Conservation (phyloP, 2,329 filamentous ascomycete genomes). For the Hymenoscyphus occultus region DNA sequence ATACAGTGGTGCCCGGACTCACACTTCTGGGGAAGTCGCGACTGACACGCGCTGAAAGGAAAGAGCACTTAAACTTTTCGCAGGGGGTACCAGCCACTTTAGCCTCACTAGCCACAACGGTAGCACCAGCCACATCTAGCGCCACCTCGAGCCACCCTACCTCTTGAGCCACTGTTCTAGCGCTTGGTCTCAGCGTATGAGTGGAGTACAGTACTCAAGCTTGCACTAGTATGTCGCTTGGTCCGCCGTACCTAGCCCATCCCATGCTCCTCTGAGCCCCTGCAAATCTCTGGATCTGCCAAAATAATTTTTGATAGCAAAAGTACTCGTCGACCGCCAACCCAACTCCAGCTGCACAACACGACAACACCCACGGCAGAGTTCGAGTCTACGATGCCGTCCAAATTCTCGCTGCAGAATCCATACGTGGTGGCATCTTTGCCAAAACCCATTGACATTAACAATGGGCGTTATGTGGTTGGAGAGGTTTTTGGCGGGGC, state of each 20-base stretch:
- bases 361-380: conserved; percentile 12
- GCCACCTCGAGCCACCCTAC: too few species aligned
- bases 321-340: conserved; percentile 8
- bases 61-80: conserved; percentile 8
- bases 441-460: conserved; percentile 55
- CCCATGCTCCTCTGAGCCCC: conserved; percentile 7
- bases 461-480: conserved; percentile 51
- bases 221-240: neutral
- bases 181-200: too few species aligned
- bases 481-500: conserved; percentile 60
- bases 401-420: conserved; percentile 58
- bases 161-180: too few species aligned
- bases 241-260: conserved; percentile 23
- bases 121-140: neutral
- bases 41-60: conserved; percentile 9
- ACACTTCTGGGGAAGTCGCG: conserved; percentile 15
- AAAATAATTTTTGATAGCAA: conserved; percentile 19
- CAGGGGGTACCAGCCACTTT: neutral
- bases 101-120: neutral
- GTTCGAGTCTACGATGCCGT: conserved; percentile 31
- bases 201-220: neutral
- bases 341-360: conserved; percentile 6
- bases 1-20: neutral
- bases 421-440: conserved; percentile 62
- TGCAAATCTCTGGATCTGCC: conserved; percentile 20